Conservation (phyloP, 208 protist species). For the Acanthamoeba castellanii region DNA sequence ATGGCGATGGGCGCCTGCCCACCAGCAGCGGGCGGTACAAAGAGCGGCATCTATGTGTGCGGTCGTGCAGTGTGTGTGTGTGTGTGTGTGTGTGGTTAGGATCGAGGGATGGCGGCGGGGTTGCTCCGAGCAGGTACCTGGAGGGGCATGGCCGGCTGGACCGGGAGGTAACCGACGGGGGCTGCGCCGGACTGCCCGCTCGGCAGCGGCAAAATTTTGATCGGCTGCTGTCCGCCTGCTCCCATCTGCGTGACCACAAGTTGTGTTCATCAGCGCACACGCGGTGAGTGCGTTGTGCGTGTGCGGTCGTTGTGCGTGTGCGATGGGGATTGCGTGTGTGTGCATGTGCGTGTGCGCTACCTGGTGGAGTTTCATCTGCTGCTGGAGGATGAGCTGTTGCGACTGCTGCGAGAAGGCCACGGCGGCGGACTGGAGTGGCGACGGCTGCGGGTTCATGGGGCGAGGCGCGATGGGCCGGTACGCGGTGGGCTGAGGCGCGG, state of each 20-base stretch:
- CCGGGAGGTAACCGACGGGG: background rate
- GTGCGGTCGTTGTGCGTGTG: no score
- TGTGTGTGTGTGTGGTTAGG: background rate
- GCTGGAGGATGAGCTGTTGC: constrained; percentile 1
- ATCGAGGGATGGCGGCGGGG: no score
- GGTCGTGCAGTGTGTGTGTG: background rate
- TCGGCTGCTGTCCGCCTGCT: background rate
- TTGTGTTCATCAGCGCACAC: no score
- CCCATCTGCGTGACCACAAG: background rate
- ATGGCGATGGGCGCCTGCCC: background rate
- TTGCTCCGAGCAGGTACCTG: background rate
- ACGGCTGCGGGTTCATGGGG: background rate
- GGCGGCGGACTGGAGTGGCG: background rate
- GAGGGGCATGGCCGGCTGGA: background rate
- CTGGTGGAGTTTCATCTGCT: constrained; percentile 33
- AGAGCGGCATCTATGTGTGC: background rate
- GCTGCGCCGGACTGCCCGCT: background rate
- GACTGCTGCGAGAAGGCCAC: background rate
- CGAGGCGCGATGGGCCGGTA: background rate
- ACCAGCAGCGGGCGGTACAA: background rate
- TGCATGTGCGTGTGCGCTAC: background rate
- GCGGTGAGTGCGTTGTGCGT: no score
- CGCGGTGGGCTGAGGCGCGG: background rate
- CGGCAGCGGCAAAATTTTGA: constrained; percentile 23
- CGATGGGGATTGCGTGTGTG: no score